Base-by-base conservation (phyloP, 495 filamentous ascomycete genomes). In the Penicillium odoratum region DNA sequence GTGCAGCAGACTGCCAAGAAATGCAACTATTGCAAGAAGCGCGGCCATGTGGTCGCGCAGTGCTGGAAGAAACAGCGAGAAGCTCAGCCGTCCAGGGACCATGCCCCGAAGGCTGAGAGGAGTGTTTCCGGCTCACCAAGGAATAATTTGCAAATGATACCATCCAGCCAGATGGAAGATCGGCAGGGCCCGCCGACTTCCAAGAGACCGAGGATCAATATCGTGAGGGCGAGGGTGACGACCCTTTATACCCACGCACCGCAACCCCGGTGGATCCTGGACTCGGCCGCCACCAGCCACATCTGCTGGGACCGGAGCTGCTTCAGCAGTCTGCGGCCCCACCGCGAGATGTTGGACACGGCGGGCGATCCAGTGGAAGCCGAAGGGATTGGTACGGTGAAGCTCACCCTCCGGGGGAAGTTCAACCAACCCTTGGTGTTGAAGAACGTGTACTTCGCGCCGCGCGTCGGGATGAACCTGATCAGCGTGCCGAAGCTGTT, bases 251-350 rank as follows among this genome's bases (percentile, higher is more conserved):
- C 53, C 53, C 53, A 61, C 59, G 53, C 48, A 52, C 59, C 49
- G 50, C 33, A 43, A 47, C 54, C 30, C 44, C 54, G 54, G 59
- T 61, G 59, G 59, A 61, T 61, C 42, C 31, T 57, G 34, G 59
- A 62, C 59, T 62, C 59, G 21, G 56, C 56, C 48, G 42, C 52
- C 46, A 59, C 60, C 38, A 59, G 60, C 56, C 60, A 59, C 56
- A 53, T 59, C 48, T 59, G 42, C 56, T 59, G 56, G 56, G 47
- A 59, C 48, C 46, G 48, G 48, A 53, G 44, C 40, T 56, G 56
- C 50, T 63, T 63, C 52, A 59, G 46, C 47, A 63, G 47, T 46
- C 52, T 56, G 29, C 30, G 60, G 47, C 43, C 53, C 33, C 53
- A 59, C 31, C 52, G 46, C 54, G 56, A 63, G 51, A 48, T 63